Evolutionary conservation across 495 filamentous ascomycete species (phyloP).

Genomic region (Chaetomium tenue): DNA sequence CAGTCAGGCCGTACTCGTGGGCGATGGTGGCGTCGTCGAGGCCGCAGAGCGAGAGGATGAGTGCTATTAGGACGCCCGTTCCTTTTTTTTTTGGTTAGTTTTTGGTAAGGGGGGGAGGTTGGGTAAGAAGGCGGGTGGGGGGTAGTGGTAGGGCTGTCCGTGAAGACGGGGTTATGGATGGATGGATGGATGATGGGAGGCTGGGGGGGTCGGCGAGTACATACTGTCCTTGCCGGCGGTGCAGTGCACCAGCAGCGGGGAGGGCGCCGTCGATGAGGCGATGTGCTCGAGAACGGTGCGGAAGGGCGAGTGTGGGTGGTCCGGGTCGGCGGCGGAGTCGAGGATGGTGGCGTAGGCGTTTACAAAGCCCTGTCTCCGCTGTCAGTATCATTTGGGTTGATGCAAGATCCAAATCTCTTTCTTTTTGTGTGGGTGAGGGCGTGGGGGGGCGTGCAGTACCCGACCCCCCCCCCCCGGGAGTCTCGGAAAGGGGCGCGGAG

Average conservation of each 20-base stretch:
- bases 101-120: conserved; percentile 23
- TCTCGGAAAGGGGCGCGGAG: not conserved
- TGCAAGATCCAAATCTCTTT: not conserved
- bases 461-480: not conserved
- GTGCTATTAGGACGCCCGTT: conserved; percentile 61
- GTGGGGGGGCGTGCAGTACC: not conserved
- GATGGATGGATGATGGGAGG: too few relatives aligned
- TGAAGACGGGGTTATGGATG: conserved; percentile 23
- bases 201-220: conserved; percentile 13
- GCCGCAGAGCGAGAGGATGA: conserved; percentile 58
- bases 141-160: conserved; percentile 37
- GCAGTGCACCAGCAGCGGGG: conserved; percentile 40
- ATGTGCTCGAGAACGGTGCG: conserved; percentile 46
- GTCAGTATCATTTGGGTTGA: not conserved
- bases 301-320: conserved; percentile 40
- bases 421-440: not conserved
- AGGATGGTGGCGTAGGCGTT: conserved; percentile 55
- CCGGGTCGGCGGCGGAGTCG: conserved; percentile 35
- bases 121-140: conserved; percentile 23
- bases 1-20: conserved; percentile 61
- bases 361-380: conserved; percentile 47
- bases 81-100: conserved; percentile 36
- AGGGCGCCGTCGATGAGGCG: conserved; percentile 28
- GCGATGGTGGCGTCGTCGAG: conserved; percentile 56
- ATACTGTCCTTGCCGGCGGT: conserved; percentile 41